Conservation (phyloP, 2,329 filamentous ascomycete genomes). For the Monosporascus sp. region DNA sequence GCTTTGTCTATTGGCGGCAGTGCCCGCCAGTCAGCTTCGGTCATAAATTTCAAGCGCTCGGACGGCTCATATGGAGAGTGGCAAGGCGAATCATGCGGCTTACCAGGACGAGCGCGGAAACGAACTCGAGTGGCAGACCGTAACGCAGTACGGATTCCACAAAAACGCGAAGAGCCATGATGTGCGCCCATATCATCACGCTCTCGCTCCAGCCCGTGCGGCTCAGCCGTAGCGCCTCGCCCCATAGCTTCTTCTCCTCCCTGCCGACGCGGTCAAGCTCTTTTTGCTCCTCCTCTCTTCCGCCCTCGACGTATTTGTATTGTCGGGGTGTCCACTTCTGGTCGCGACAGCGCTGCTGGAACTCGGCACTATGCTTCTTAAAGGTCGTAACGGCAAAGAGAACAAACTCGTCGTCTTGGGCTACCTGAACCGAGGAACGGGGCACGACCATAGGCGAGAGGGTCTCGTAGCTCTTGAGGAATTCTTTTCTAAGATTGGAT, state of each 20-base stretch:
- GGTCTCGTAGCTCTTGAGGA: slow-evolving; percentile 83
- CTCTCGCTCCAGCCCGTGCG: slow-evolving; percentile 93
- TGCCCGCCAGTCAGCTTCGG: background rate
- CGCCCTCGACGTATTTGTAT: slow-evolving; percentile 88
- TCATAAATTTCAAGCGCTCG: background rate
- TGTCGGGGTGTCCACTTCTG: slow-evolving; percentile 92
- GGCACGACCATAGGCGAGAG: slow-evolving; percentile 89
- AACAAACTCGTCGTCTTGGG: slow-evolving; percentile 83
- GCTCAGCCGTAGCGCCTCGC: slow-evolving; percentile 80
- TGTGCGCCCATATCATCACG: slow-evolving; percentile 94
- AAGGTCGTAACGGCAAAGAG: slow-evolving; percentile 88
- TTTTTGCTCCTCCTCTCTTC: slow-evolving; percentile 79
- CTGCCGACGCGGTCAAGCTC: slow-evolving; percentile 77
- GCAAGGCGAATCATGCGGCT: slow-evolving; percentile 21
- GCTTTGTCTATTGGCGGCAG: slow-evolving; percentile 56
- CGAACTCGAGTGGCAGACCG: slow-evolving; percentile 84
- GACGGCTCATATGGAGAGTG: background rate
- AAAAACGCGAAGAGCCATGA: slow-evolving; percentile 85
- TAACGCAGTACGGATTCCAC: slow-evolving; percentile 98
- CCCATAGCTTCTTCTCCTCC: slow-evolving; percentile 89
- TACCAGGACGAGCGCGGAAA: slow-evolving; percentile 81
- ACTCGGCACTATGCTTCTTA: slow-evolving; percentile 84
- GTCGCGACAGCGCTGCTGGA: slow-evolving; percentile 87
- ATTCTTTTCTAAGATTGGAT: slow-evolving; percentile 74
- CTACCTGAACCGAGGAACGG: slow-evolving; percentile 73